Base-by-base conservation (phyloP, 768 basidiomycete genomes). In the Leucocoprinus sp. region DNA sequence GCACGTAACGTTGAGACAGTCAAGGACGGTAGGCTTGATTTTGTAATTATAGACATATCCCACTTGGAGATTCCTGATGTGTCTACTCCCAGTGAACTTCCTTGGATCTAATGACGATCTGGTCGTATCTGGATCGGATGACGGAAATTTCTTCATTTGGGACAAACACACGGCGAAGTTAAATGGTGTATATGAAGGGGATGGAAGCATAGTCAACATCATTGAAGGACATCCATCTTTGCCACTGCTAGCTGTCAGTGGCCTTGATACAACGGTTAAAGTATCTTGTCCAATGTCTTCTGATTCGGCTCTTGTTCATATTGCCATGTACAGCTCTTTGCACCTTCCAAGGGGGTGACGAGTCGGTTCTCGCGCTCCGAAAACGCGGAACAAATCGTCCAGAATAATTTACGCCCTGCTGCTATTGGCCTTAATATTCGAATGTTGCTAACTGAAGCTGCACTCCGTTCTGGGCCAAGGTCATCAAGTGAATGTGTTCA, bases 121-220 rank as follows among this genome's bases (percentile, higher is more conserved):
- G 47, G 75, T 93, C 17, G 70, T 76, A 9, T 90, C 88, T 18
- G 91, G 91, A 5, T 89, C 84, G 3, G 91, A 95, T 55, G 89
- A 92, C 52, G 86, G 86, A 1, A 81, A 87, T 57, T 82, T 85
- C 61, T 95, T 95, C 59, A 68, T 93, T 11, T 95, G 91, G 91
- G 68, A 76, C 49, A 93, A 93, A 57, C 60, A 64, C 14, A 72
- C 72, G 12, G 82, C 79, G 0, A 60, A 60, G 9, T 61, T 93
- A 8, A 75, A 78, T 43, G 86, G 84, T 11, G 79, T 95, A 36
- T 80, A 87, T 53, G 87, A 93, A 66, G 91, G 90, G 27, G 91
- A 95, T 54, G 70, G 74, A 18, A 72, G 64, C 41, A 77, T 92
- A 2, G 91, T 93, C 12, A 95, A 93, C 58, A 85, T 85, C 55